A percentile compares a stretch with the other conserved stretches of the same genome.
Evolutionary conservation across 768 basidiomycete species (phyloP).

Genomic region (Tulasnella sp.): DNA sequence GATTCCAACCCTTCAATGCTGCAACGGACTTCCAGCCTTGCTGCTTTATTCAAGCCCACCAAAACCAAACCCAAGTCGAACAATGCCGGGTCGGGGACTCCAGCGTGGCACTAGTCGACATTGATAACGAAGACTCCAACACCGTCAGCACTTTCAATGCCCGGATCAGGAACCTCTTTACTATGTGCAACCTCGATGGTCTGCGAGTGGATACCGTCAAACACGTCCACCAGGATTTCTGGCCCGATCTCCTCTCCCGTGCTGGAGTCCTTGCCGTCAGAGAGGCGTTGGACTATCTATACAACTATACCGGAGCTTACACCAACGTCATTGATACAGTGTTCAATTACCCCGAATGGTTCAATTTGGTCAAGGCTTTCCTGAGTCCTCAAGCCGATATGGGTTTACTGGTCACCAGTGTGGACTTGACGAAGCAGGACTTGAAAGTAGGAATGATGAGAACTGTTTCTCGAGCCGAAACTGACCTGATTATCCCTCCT

Average conservation of each 20-base stretch:
- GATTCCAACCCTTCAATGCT: too few relatives aligned
- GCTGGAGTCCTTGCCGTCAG: slow-evolving; percentile 38
- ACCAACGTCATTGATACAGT: slow-evolving; percentile 25
- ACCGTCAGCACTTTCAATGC: slow-evolving; percentile 35
- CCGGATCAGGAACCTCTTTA: slow-evolving; percentile 38
- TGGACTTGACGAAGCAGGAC: neutral
- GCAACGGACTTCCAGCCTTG: slow-evolving; percentile 27
- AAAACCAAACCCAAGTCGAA: slow-evolving; percentile 27
- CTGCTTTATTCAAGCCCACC: slow-evolving; percentile 23
- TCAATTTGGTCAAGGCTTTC: slow-evolving; percentile 19
- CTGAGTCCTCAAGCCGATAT: neutral
- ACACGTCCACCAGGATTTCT: slow-evolving; percentile 37
- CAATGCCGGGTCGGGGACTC: slow-evolving; percentile 38
- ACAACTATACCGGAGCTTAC: slow-evolving; percentile 26
- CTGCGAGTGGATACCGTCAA: slow-evolving; percentile 41
- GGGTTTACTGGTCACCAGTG: neutral
- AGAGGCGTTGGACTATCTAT: slow-evolving; percentile 33
- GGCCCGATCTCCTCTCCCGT: slow-evolving; percentile 34
- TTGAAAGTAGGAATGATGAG: neutral
- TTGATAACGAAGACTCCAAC: slow-evolving; percentile 37
- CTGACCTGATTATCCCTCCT: neutral
- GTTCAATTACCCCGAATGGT: slow-evolving; percentile 27
- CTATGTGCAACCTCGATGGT: slow-evolving; percentile 38
- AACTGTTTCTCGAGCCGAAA: neutral
- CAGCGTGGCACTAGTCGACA: slow-evolving; percentile 37